These are phyloP conservation scores for Oryza glaberrima DNA, from an alignment of 176 grass and related monocot genomes.

Conservation along the genomic window DNA sequence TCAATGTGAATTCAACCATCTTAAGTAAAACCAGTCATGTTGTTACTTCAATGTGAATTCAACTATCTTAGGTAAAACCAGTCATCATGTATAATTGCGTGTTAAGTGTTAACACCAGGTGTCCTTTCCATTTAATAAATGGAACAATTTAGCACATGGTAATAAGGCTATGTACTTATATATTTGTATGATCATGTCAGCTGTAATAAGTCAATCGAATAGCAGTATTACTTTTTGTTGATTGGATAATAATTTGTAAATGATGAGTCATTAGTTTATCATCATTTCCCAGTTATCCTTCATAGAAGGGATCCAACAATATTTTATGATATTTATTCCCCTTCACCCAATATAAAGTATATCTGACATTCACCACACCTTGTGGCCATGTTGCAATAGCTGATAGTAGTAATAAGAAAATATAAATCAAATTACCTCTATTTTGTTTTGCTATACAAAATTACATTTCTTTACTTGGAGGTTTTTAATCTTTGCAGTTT, in stretches of 20 bases:
- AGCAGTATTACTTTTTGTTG: slow-evolving; percentile 22
- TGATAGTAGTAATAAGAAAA: background rate
- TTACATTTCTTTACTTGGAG: slow-evolving; percentile 27
- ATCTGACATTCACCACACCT: background rate
- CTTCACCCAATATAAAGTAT: slow-evolving; percentile 5
- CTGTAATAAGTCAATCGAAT: background rate
- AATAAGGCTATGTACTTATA: background rate
- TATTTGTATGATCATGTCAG: background rate
- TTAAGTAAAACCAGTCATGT: background rate
- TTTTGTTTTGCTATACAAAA: slow-evolving; percentile 32
- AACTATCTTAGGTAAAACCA: background rate
- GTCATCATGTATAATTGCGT: background rate
- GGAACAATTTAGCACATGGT: background rate
- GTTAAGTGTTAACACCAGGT: background rate
- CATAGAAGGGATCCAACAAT: background rate
- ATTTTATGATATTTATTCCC: background rate
- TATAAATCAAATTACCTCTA: slow-evolving; percentile 4
- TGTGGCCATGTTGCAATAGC: background rate
- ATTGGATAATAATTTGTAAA: background rate
- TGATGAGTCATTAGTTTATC: background rate
- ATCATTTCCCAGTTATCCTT: background rate
- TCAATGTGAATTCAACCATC: slow-evolving; percentile 4
- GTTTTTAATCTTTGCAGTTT: slow-evolving; percentile 61
- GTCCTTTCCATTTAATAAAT: background rate
- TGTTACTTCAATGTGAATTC: slow-evolving; percentile 1